Evolutionary conservation across 2,329 filamentous ascomycete genomes (phyloP).

Genomic region (Xylaria sp.): DNA sequence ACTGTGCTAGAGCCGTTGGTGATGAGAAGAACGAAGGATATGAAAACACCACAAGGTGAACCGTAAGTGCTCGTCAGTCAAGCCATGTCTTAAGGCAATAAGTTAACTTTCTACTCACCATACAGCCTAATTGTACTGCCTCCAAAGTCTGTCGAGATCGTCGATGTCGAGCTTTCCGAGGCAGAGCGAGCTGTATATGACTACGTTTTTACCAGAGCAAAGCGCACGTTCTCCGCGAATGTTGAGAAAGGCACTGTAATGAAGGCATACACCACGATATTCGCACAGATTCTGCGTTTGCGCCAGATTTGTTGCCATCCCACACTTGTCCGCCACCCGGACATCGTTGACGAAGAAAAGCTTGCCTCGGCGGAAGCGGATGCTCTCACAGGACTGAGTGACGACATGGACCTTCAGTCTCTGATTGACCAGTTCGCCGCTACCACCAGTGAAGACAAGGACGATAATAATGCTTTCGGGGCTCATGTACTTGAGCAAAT

Average conservation of each 20-base stretch:
- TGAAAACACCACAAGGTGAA: conserved; percentile 83
- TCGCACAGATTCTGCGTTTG: conserved; percentile 89
- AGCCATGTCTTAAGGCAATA: no score
- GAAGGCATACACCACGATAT: conserved; percentile 95
- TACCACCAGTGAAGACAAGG: conserved; percentile 54
- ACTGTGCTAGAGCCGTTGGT: conserved; percentile 96
- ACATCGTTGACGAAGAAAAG: conserved; percentile 80
- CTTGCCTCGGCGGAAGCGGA: conserved; percentile 75
- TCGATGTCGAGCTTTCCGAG: conserved; percentile 78
- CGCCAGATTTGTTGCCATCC: conserved; percentile 95
- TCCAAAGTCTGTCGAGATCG: conserved; percentile 73
- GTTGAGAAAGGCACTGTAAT: conserved; percentile 87
- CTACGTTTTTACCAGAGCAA: conserved; percentile 77
- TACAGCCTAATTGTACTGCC: conserved; percentile 71
- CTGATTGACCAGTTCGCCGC: conserved; percentile 80
- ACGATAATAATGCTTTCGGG: conserved; percentile 70
- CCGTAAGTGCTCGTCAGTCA: conserved; percentile 31
- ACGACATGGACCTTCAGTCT: conserved; percentile 91
- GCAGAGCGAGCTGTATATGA: conserved; percentile 89
- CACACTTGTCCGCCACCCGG: conserved; percentile 77
- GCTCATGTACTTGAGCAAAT: conserved; percentile 87
- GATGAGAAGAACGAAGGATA: conserved; percentile 90
- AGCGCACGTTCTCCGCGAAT: conserved; percentile 77
- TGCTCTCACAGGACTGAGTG: conserved; percentile 71
- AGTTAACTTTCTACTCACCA: conserved; percentile 3